phyloP scores from a whole-genome alignment of 208 protist genomes.

The Leishmania arabica region DNA sequence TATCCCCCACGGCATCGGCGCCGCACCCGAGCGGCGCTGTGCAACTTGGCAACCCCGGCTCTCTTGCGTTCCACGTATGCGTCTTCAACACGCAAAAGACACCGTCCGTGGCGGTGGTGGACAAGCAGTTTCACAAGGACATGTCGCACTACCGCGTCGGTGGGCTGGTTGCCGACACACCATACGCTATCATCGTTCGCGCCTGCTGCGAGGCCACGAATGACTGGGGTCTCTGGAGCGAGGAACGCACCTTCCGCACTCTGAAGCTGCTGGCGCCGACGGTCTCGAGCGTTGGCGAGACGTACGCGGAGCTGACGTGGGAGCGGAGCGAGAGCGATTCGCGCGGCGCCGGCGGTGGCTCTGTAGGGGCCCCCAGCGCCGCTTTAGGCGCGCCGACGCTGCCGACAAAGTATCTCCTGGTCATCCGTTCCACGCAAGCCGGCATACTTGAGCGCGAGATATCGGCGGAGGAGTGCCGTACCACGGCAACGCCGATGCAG shows the following conservation, averaged over 20 bases:
- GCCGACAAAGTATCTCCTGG: conserved; percentile 42
- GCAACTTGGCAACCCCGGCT: conserved; percentile 66
- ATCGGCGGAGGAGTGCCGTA: conserved; percentile 24
- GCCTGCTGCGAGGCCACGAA: conserved; percentile 58
- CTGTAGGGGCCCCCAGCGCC: conserved; percentile 5
- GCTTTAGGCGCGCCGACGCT: conserved; percentile 8
- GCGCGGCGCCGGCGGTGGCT: conserved; percentile 8
- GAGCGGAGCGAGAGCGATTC: conserved; percentile 48
- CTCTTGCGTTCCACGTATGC: conserved; percentile 83
- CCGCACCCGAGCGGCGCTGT: conserved; percentile 16
- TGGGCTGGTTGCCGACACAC: conserved; percentile 61
- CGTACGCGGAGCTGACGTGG: conserved; percentile 77
- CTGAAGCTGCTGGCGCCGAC: conserved; percentile 51
- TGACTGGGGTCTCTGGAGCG: conserved; percentile 90
- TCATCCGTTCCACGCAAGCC: conserved; percentile 24
- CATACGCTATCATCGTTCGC: conserved; percentile 84
- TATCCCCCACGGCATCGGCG: background rate
- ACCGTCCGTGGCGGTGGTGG: conserved; percentile 77
- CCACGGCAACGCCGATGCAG: background rate
- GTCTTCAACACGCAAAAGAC: conserved; percentile 73
- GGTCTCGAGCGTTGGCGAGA: conserved; percentile 69
- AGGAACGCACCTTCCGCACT: conserved; percentile 76
- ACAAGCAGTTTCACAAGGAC: conserved; percentile 88
- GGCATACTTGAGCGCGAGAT: conserved; percentile 33
- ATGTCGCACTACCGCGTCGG: conserved; percentile 54